Conservation (phyloP, 1,139 yeast species). For the Hyphopichia wangnamkhiaoensis region DNA sequence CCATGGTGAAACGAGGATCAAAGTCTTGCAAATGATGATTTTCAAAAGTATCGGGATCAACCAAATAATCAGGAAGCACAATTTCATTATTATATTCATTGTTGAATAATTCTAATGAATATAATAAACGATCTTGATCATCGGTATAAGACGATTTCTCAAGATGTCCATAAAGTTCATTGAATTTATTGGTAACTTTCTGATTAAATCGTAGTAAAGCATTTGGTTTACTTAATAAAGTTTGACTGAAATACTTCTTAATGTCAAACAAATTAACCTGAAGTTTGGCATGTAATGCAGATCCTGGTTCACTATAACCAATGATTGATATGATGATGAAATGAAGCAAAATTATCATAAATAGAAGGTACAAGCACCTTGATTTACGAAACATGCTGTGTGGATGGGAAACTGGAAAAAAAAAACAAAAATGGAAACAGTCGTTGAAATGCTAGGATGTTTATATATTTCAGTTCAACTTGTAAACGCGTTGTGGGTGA, state of each 20-base stretch:
- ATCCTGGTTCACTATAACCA: conserved; percentile 3
- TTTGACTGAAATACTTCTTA: conserved; percentile 1
- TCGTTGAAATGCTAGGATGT: no score
- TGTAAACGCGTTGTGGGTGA: no score
- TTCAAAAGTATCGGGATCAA: conserved; percentile 10
- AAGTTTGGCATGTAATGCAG: not conserved
- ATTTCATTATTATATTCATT: conserved; percentile 9
- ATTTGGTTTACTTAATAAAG: conserved; percentile 1
- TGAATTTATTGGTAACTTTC: conserved; percentile 5
- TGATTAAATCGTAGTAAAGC: conserved; percentile 9
- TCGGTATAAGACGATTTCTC: conserved; percentile 2
- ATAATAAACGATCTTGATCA: conserved; percentile 4
- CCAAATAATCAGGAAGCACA: conserved; percentile 11
- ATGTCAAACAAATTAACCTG: conserved; percentile 3
- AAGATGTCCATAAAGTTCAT: conserved; percentile 2
- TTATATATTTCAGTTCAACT: no score
- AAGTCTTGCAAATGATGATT: conserved; percentile 20
- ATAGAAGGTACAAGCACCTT: conserved; percentile 17
- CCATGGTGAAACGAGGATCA: conserved; percentile 38
- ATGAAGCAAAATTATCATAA: conserved; percentile 18
- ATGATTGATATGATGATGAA: conserved; percentile 15
- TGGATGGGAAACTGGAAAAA: not conserved
- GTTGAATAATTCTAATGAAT: conserved; percentile 8
- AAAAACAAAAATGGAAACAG: no score
- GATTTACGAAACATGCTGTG: conserved; percentile 14